Conservation (phyloP, 805 yeast species). For the Metschnikowia proteae region DNA sequence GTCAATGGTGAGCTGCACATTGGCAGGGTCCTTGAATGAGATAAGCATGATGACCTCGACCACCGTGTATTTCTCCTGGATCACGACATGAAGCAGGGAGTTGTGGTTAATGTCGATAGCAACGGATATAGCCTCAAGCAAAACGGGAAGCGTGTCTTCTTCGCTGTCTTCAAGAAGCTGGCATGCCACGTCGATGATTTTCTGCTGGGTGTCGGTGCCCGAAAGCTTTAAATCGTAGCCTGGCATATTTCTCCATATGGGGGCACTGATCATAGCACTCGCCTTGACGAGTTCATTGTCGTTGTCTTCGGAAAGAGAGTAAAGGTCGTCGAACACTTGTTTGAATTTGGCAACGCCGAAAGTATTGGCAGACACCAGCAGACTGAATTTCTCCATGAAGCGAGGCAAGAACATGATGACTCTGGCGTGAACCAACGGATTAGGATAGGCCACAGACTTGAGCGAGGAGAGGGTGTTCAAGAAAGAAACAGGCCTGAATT, state of each 20-base stretch:
- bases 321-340: conserved; percentile 6
- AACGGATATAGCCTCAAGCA: conserved; percentile 65
- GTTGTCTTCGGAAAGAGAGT: not conserved
- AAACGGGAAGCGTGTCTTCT: conserved; percentile 74
- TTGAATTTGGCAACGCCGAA: conserved; percentile 29
- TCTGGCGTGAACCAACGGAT: conserved; percentile 46
- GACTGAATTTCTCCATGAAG: conserved; percentile 50
- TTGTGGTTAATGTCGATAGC: conserved; percentile 42
- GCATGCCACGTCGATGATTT: conserved; percentile 37
- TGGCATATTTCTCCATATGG: conserved; percentile 40
- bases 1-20: conserved; percentile 63
- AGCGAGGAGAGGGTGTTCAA: conserved; percentile 8
- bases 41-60: conserved; percentile 58
- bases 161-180: conserved; percentile 57
- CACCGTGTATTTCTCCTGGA: conserved; percentile 28
- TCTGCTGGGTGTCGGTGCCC: conserved; percentile 27
- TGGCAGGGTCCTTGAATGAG: conserved; percentile 70
- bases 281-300: conserved; percentile 21
- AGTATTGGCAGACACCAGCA: conserved; percentile 25
- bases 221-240: conserved; percentile 12
- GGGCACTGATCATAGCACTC: conserved; percentile 48
- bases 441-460: conserved; percentile 1
- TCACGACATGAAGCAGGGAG: conserved; percentile 21
- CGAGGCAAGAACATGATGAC: conserved; percentile 52
- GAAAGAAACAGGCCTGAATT: conserved; percentile 14